Evolutionary conservation across 129 eudicot species (phyloP), one percentile per base, ranked within the genome.

Genomic region (Helianthus annuus): DNA sequence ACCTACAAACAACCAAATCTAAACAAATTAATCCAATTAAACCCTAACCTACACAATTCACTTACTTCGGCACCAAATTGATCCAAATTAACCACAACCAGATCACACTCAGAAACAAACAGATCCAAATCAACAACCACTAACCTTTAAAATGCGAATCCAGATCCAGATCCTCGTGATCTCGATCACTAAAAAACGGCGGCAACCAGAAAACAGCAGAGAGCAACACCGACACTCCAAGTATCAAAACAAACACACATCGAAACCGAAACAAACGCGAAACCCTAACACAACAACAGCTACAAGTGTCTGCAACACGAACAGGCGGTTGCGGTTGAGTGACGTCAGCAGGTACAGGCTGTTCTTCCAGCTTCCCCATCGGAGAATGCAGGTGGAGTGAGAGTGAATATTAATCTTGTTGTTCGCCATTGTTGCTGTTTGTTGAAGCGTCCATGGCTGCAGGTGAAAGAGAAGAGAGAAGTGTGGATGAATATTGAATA

Each of bases 191-290:
- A 48, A 88, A 79, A 64, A 95, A 79, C 24, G 97, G 93, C 3
- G 89, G 99, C 66, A 95, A 68, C 96, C 96, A 95, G 75, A 95
- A 95, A 0, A 95, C 66, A 81, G 87, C 99, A 77, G 99, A 91
- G 6, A 86, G 72, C 60, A 91, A 82, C 16, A 91, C 94, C 11
- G 86, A 85, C 65, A 88, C 56, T 10, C 96, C 94, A 66, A 95
- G 89, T 60, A 91, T 57, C 73, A 91, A 66, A 76, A 72, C 91
- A 59, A 95, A 69, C 32, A 95, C 83, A 68, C 99, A 95, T 79
- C 87, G 90, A 45, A 88, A 79, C 54, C 82, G 73, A 34, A 95
- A 69, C 44, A 76, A 59, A 9, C 60, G 38, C 46, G 72, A 15
- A 46, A 78, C 11, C 76, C 85, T 44, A 53, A 61, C 53, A 74